A percentile compares a stretch with the other conserved stretches of the same genome.
Conservation (phyloP, 495 filamentous ascomycete genomes). For the Pseudomonodictys pantanalensis region DNA sequence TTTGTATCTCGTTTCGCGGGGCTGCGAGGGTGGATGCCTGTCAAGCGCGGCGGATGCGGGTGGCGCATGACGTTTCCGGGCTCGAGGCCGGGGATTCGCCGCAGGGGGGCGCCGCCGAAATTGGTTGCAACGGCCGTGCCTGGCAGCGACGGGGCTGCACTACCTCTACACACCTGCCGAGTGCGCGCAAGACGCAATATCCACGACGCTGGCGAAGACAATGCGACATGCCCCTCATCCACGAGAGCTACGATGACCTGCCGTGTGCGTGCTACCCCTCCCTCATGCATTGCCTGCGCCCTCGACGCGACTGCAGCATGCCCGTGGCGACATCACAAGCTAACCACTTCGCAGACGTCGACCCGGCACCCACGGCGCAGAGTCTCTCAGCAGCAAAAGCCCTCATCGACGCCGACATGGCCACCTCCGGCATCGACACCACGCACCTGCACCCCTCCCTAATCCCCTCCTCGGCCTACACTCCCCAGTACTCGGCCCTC, state of each 20-base stretch:
- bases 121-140: not conserved
- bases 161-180: too few species aligned
- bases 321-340: too few species aligned
- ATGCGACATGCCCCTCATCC: slow-evolving; percentile 62
- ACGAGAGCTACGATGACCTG: slow-evolving; percentile 74
- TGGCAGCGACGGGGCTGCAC: too few species aligned
- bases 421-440: slow-evolving; percentile 43
- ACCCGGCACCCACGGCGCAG: slow-evolving; percentile 63
- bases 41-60: not conserved
- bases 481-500: slow-evolving; percentile 54
- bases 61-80: slow-evolving; percentile 24
- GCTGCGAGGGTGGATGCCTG: not conserved
- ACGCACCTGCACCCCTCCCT: slow-evolving; percentile 45
- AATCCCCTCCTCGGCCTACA: slow-evolving; percentile 39
- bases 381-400: slow-evolving; percentile 53
- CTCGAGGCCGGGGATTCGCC: not conserved
- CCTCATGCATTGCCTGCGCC: too few species aligned
- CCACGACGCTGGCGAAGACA: not conserved
- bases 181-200: too few species aligned
- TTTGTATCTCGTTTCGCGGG: too few species aligned
- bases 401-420: slow-evolving; percentile 64
- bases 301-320: not conserved
- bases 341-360: slow-evolving; percentile 33
- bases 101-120: not conserved
- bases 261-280: slow-evolving; percentile 61